A percentile compares a stretch with the other conserved stretches of the same genome.
Conservation (phyloP, 2,329 filamentous ascomycete species). For the Botrytis byssoidea region DNA sequence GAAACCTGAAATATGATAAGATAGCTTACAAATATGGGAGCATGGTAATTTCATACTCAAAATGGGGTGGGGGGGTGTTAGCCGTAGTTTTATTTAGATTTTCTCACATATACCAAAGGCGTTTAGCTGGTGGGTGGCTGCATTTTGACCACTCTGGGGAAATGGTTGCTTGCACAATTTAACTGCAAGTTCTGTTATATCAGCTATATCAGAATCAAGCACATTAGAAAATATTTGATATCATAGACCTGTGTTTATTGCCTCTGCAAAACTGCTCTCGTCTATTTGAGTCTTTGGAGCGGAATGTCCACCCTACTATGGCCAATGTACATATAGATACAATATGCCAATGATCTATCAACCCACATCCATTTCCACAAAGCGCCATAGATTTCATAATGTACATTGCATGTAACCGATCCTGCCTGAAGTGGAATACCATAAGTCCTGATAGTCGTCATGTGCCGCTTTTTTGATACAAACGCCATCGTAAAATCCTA, state of each 20-base stretch:
- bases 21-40: conserved; percentile 9
- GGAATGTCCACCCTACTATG: conserved; percentile 10
- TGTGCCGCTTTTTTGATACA: conserved; percentile 24
- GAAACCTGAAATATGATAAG: not conserved
- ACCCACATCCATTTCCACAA: conserved; percentile 5
- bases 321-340: not conserved
- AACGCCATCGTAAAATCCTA: conserved; percentile 27
- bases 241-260: not conserved
- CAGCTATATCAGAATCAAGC: conserved; percentile 1
- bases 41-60: not conserved
- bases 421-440: conserved; percentile 6
- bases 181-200: not conserved
- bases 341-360: conserved; percentile 6
- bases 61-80: not conserved
- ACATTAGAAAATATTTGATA: not conserved
- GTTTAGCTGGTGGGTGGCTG: conserved; percentile 16
- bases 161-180: not conserved
- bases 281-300: conserved; percentile 13
- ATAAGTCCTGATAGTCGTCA: conserved; percentile 15
- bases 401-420: conserved; percentile 11
- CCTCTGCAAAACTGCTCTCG: not conserved
- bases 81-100: conserved; percentile 9
- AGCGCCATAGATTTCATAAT: conserved; percentile 18
- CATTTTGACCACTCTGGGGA: not conserved
- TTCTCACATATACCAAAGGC: conserved; percentile 18